These are phyloP conservation scores for Paramecium sexaurelia DNA, from an alignment of 73 alveolate species.

Conservation along the genomic window DNA sequence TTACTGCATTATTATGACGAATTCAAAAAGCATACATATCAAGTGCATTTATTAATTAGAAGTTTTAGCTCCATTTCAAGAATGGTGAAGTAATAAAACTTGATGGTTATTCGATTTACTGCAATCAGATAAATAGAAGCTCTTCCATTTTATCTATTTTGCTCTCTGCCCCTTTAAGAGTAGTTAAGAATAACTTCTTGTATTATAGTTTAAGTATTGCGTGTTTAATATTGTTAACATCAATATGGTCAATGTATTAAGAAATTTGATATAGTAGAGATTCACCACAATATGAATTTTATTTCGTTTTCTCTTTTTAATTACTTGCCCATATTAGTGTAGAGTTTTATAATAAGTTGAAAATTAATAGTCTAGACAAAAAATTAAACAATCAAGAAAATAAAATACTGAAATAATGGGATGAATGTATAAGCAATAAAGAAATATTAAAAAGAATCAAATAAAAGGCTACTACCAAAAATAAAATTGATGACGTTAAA, in stretches of 20 bases:
- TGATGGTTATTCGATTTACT: slow-evolving; percentile 11
- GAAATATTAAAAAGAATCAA: neutral
- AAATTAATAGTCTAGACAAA: neutral
- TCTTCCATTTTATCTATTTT: neutral
- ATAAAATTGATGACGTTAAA: neutral
- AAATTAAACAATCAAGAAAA: neutral
- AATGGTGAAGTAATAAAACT: slow-evolving; percentile 30
- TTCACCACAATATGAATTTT: neutral
- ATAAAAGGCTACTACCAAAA: neutral
- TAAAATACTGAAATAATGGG: slow-evolving; percentile 50
- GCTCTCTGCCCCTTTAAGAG: neutral
- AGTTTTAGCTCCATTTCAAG: neutral
- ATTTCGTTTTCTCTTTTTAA: neutral
- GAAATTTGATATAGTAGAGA: neutral
- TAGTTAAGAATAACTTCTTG: neutral
- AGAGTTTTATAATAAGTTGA: neutral
- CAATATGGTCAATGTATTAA: neutral
- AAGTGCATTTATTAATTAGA: neutral
- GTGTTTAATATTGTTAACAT: neutral
- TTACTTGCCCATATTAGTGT: neutral
- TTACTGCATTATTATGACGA: neutral
- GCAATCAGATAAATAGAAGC: neutral
- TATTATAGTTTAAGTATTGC: neutral
- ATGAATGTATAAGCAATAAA: slow-evolving; percentile 42
- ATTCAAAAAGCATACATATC: neutral